Conservation (phyloP, 169 alveolate species). For the Eimeria nieschulzi region DNA sequence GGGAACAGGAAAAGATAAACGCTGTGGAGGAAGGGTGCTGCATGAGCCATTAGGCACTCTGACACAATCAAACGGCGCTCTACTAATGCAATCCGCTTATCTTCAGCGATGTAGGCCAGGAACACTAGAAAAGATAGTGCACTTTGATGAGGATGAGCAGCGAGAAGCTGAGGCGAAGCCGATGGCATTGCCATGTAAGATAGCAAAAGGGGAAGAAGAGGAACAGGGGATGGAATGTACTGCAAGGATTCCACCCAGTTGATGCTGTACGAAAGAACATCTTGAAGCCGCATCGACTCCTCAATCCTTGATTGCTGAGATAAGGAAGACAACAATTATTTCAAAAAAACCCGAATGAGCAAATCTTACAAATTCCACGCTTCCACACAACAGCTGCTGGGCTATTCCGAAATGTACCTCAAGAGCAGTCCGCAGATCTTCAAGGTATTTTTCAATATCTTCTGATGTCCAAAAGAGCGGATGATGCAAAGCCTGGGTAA, state of each 20-base stretch:
- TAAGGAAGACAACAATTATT: too few relatives aligned
- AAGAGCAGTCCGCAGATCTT: constrained; percentile 7
- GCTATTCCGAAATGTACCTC: not conserved
- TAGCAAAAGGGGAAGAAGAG: not conserved
- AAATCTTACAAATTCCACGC: too few relatives aligned
- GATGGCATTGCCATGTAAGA: not conserved
- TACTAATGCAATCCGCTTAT: not conserved
- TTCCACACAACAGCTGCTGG: too few relatives aligned
- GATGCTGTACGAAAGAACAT: not conserved
- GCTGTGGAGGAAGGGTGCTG: constrained; percentile 26
- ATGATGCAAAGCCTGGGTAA: constrained; percentile 54
- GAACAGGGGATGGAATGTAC: not conserved
- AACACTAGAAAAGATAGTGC: not conserved
- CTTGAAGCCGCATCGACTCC: constrained; percentile 3
- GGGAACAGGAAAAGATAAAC: constrained; percentile 11
- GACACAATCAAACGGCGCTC: not conserved
- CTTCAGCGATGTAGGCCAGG: not conserved
- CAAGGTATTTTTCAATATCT: constrained; percentile 49
- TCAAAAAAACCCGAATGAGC: too few relatives aligned
- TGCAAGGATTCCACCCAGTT: not conserved
- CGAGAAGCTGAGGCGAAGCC: constrained; percentile 2
- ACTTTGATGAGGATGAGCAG: not conserved
- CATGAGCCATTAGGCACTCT: not conserved
- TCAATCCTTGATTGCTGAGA: too few relatives aligned
- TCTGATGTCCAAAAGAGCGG: constrained; percentile 50